Conservation (phyloP, 805 yeast genomes). For the Zygotorulaspora danielsina region DNA sequence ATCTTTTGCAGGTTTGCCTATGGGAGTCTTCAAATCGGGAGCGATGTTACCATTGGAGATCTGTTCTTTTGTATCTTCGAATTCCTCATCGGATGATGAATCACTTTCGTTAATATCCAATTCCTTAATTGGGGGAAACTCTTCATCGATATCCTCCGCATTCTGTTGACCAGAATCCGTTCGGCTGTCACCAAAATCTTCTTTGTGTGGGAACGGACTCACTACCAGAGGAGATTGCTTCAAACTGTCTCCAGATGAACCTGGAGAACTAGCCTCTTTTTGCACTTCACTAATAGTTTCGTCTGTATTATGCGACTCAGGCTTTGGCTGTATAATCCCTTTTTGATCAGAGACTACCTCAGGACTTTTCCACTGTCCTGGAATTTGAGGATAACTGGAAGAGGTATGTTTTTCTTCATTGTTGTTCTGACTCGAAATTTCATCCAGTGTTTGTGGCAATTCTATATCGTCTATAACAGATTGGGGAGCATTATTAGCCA, state of each 20-base stretch:
- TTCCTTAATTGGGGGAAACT: conserved; percentile 62
- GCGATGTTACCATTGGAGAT: conserved; percentile 7
- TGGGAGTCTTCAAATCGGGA: conserved; percentile 7
- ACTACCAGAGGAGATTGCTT: neutral
- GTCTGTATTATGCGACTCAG: neutral
- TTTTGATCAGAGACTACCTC: conserved; percentile 23
- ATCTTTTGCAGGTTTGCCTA: conserved; percentile 16
- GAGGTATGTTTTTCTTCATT: conserved; percentile 32
- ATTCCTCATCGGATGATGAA: conserved; percentile 43
- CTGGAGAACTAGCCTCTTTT: neutral
- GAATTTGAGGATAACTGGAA: conserved; percentile 11
- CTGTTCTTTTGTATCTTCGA: conserved; percentile 31
- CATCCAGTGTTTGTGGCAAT: conserved; percentile 40
- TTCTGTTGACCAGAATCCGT: conserved; percentile 6
- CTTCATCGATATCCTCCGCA: conserved; percentile 28
- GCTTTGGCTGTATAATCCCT: conserved; percentile 3
- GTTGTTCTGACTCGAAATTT: conserved; percentile 28
- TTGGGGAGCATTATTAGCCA: conserved; percentile 85
- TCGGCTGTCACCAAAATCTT: neutral
- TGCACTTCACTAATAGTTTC: neutral
- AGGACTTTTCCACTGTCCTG: conserved; percentile 26
- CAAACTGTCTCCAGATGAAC: neutral
- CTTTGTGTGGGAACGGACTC: neutral
- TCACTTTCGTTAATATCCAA: conserved; percentile 51
- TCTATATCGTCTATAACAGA: conserved; percentile 79